These are phyloP conservation scores for Globisporangium nagaii DNA, from an alignment of 352 stramenopile species.

Conservation along the genomic window DNA sequence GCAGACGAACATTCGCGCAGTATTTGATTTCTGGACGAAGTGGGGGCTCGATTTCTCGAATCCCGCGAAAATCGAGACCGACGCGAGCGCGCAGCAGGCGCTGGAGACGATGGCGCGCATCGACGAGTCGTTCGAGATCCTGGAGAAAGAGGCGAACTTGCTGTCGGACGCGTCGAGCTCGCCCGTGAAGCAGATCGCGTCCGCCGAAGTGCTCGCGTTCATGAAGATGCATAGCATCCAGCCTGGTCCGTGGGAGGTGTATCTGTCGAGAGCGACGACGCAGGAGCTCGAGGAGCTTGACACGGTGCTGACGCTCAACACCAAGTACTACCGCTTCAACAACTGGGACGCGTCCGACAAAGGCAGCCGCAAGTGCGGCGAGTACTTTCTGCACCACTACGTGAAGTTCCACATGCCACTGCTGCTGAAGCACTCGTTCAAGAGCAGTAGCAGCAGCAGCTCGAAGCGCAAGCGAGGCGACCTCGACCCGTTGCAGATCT, in stretches of 20 bases:
- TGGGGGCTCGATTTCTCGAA: slow-evolving; percentile 67
- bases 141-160: slow-evolving; percentile 44
- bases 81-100: slow-evolving; percentile 25
- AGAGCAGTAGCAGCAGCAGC: slow-evolving; percentile 17
- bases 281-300: slow-evolving; percentile 75
- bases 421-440: slow-evolving; percentile 57
- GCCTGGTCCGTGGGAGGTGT: slow-evolving; percentile 75
- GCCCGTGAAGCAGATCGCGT: slow-evolving; percentile 54
- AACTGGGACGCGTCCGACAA: slow-evolving; percentile 72
- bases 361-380: slow-evolving; percentile 50
- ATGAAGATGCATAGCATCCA: slow-evolving; percentile 79
- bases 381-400: slow-evolving; percentile 84
- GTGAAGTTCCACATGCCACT: slow-evolving; percentile 73
- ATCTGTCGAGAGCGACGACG: slow-evolving; percentile 50
- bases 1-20: slow-evolving; percentile 62
- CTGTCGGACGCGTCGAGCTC: slow-evolving; percentile 64
- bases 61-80: slow-evolving; percentile 16
- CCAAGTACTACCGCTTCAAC: slow-evolving; percentile 73
- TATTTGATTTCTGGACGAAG: slow-evolving; percentile 82
- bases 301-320: slow-evolving; percentile 60
- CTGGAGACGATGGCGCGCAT: slow-evolving; percentile 42
- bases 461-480: slow-evolving; percentile 54
- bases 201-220: slow-evolving; percentile 62
- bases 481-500: slow-evolving; percentile 39
- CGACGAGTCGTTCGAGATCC: slow-evolving; percentile 57